phyloP scores from a whole-genome alignment of 2,329 filamentous ascomycete genomes.

The Rachicladosporium sp. region DNA sequence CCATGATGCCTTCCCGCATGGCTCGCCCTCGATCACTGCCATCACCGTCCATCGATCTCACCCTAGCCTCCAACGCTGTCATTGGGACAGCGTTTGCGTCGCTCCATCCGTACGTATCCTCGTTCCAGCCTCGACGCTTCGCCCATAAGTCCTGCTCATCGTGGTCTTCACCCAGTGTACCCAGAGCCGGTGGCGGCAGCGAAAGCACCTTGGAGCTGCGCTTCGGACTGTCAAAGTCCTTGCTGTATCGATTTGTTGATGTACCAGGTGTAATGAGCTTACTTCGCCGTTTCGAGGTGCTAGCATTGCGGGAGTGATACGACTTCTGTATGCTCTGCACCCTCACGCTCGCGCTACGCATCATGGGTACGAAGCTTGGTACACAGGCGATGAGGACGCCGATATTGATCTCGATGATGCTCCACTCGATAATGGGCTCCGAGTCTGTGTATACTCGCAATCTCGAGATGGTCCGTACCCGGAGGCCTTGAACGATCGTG shows the following conservation, averaged over 20 bases:
- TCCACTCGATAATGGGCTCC: conserved; percentile 33
- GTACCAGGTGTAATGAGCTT: background rate
- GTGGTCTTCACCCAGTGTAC: background rate
- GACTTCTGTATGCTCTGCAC: conserved; percentile 2
- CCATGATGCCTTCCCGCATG: no score
- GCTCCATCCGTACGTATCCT: background rate
- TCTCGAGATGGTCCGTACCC: conserved; percentile 37
- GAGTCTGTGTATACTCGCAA: conserved; percentile 36
- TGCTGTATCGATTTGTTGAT: no score
- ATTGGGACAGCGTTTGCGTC: background rate
- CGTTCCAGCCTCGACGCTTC: background rate
- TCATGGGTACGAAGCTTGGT: conserved; percentile 32
- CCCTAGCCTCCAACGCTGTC: no score
- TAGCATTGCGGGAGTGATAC: conserved; percentile 1
- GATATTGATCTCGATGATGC: conserved; percentile 33
- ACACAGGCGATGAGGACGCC: conserved; percentile 30
- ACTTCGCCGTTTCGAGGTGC: background rate
- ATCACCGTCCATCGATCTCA: no score
- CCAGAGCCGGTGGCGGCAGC: background rate
- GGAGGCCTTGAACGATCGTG: conserved; percentile 39
- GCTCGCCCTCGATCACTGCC: no score
- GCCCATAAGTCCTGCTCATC: conserved; percentile 3
- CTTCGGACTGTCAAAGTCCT: background rate
- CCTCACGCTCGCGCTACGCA: conserved; percentile 2
- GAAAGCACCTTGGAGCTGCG: background rate